Conservation (phyloP, 352 stramenopile species). For the Globisporangium emineosum region DNA sequence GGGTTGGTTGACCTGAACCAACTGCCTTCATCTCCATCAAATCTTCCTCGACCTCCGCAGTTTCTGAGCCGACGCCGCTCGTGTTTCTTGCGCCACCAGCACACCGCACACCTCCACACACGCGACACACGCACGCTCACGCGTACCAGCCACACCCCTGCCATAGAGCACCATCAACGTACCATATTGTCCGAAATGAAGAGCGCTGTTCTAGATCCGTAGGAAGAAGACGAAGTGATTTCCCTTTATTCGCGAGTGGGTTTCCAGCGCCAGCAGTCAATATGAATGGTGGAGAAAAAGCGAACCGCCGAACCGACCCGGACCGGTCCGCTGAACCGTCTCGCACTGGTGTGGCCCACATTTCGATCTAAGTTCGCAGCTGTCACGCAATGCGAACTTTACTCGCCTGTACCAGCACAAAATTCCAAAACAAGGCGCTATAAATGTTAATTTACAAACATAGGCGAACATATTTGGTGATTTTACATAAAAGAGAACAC, state of each 20-base stretch:
- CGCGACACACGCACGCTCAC: background rate
- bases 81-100: background rate
- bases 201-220: conserved; percentile 69
- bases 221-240: conserved; percentile 88
- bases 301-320: conserved; percentile 17
- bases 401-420: background rate
- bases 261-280: conserved; percentile 17
- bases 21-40: background rate
- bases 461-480: too few species aligned
- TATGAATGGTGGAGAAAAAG: conserved; percentile 55
- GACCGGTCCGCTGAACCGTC: conserved; percentile 13
- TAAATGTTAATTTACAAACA: too few species aligned
- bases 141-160: background rate
- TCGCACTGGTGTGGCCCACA: conserved; percentile 24
- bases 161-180: conserved; percentile 25
- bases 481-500: too few species aligned
- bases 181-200: conserved; percentile 61
- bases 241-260: conserved; percentile 17
- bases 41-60: conserved; percentile 2
- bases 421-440: too few species aligned
- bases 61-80: background rate
- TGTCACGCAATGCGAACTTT: conserved; percentile 20
- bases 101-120: background rate
- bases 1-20: background rate
- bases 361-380: conserved; percentile 19